Evolutionary conservation across 2,329 filamentous ascomycete genomes (phyloP), one percentile per base, ranked within the genome.

Genomic region (Cordyceps cateniannulata): DNA sequence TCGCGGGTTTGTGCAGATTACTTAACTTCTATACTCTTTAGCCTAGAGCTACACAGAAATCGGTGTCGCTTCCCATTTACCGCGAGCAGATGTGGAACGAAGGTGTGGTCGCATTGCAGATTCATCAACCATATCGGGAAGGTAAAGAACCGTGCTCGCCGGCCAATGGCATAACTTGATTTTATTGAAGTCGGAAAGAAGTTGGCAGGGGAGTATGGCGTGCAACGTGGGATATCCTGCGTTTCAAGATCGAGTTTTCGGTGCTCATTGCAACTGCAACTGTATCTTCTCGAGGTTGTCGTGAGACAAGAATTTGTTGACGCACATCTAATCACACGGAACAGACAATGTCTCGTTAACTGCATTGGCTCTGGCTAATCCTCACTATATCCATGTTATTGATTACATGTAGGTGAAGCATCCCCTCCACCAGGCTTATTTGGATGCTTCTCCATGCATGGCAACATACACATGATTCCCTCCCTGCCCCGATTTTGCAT

Each of bases 61-160:
- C 38, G 38, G n/a, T 25, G 51, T 49, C 18, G 22, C 42, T 48
- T 14, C 44, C 16, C 20, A 58, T 29, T 14, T 42, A 45, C 22
- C 10, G 7, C 10, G 38, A 6, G 5, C 38, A n/a, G 7, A 40
- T 20, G 38, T 52, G 57, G 24, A 47, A 35, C n/a, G 27, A 16
- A 27, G 22, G 40, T 60, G 25, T 20, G 24, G 57, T 60, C 49
- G 49, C 49, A 60, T 47, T 60, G 57, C 57, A 60, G 57, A 53
- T 53, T 47, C 20, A 38, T 52, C 49, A 53, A 60, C 49, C 57
- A 27, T 22, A 60, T 60, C 57, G 57, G 57, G 57, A 60, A 60
- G 57, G 57, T 60, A 60, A 38, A 6, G 14, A 51, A 12, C 10
- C 16, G 51, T 27, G 20, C 18, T 24, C 38, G 29, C 38, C n/a